Evolutionary conservation across 257 asterid species (phyloP), one percentile per base, ranked within the genome.

Genomic region (Salvia splendens): DNA sequence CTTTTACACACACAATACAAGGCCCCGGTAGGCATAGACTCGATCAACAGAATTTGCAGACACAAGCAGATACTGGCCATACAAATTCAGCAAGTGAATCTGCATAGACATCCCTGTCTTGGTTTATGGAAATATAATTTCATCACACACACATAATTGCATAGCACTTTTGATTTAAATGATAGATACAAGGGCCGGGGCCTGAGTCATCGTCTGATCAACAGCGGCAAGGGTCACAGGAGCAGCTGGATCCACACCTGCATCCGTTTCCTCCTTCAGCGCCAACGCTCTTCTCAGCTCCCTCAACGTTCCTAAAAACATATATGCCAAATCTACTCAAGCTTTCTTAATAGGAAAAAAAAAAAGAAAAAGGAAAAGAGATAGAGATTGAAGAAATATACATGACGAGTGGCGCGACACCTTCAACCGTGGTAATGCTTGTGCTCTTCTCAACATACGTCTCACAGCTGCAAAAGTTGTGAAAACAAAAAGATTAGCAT

Each of bases 171-270:
- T 32, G 46, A 30, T 16, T 35, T 11, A 40, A 49, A 52, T 2
- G 41, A 60, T 11, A 42, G 68, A 16, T 36, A 41, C 55, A 16
- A 14, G 12, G 10, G 53, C 6, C 24, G 11, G 67, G 74, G 67
- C 55, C 40, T 14, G 50, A 15, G 38, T 35, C 40, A 17, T 47
- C 8, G 12, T 5, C 15, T 15, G 38, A 68, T 78, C 74, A 81
- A 28, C 83, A 78, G 15, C 70, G 76, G 85, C 89, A 84, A 17
- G 89, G 83, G 20, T 84, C 60, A 71, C 85, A 81, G 3, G 38
- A 28, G 83, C 89, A 84, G 81, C 48, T 76, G 50, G 86, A 62
- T 7, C 89, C 86, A 36, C 89, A 84, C 71, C 52, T 76, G 85
- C 89, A 84, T 6, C 62, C 78, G 16, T 83, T 38, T 3, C 84